Conservation (phyloP, 805 yeast species). For the Ogataea trehaloabstinens region DNA sequence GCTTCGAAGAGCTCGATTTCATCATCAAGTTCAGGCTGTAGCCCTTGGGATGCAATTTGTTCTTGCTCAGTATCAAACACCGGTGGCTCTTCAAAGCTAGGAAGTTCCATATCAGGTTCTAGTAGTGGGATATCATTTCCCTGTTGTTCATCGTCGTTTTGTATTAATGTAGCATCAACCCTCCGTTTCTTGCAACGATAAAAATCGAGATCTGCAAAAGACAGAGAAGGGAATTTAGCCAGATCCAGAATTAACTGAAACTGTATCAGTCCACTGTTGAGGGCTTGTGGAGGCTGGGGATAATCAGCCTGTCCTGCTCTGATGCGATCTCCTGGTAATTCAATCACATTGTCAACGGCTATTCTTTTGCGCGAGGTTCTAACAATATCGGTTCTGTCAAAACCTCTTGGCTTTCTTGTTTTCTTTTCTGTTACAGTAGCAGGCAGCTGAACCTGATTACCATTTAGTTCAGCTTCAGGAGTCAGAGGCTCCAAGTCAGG, state of each 20-base stretch:
- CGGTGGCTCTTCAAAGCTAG: constrained; percentile 17
- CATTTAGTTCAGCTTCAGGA: constrained; percentile 1
- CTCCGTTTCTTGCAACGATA: constrained; percentile 17
- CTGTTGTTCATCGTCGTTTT: neutral
- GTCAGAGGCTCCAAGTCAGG: constrained; percentile 20
- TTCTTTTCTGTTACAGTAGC: constrained; percentile 10
- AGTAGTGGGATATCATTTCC: neutral
- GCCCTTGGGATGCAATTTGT: constrained; percentile 13
- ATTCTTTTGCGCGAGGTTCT: constrained; percentile 47
- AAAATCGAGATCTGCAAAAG: constrained; percentile 12
- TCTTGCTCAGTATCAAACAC: constrained; percentile 12
- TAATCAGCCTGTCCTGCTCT: constrained; percentile 30
- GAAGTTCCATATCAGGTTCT: constrained; percentile 17
- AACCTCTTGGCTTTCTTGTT: constrained; percentile 28
- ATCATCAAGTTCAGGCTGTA: constrained; percentile 23
- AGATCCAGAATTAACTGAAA: constrained; percentile 6
- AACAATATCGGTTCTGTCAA: constrained; percentile 41
- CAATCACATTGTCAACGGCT: constrained; percentile 43
- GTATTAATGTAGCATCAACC: constrained; percentile 2
- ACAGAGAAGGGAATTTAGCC: constrained; percentile 10
- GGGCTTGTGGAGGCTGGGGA: constrained; percentile 16
- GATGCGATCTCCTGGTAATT: constrained; percentile 41
- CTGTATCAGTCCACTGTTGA: neutral
- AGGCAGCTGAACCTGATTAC: neutral
- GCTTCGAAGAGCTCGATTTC: constrained; percentile 19